Conservation (phyloP, 331 rosid species). For the Spiraea crenata region DNA sequence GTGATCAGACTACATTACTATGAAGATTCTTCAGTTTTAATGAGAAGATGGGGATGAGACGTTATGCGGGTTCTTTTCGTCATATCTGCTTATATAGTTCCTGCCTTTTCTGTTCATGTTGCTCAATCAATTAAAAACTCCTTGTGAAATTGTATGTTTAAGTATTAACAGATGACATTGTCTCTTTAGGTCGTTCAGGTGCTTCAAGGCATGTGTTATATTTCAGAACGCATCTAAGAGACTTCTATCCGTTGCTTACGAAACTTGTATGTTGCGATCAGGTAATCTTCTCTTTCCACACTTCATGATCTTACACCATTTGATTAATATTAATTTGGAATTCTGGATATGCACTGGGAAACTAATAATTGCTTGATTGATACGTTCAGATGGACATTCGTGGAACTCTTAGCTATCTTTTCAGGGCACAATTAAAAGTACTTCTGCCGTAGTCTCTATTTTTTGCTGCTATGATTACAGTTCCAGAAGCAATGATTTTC, state of each 20-base stretch:
- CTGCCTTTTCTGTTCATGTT: too few species aligned
- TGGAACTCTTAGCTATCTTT: slow-evolving; percentile 88
- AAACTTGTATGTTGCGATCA: slow-evolving; percentile 96
- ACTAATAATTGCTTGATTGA: slow-evolving; percentile 32
- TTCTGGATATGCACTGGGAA: slow-evolving; percentile 3
- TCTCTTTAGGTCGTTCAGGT: slow-evolving; percentile 51
- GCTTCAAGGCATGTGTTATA: slow-evolving; percentile 82
- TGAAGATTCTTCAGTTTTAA: not conserved
- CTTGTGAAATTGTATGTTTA: not conserved
- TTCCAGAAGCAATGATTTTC: slow-evolving; percentile 9
- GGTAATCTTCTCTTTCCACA: slow-evolving; percentile 49
- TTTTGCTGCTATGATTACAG: slow-evolving; percentile 3
- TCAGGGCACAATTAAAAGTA: slow-evolving; percentile 85
- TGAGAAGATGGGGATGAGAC: not conserved
- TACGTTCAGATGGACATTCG: slow-evolving; percentile 87
- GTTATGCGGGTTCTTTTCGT: not conserved
- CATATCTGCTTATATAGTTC: too few species aligned
- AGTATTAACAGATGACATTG: not conserved
- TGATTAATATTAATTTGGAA: not conserved
- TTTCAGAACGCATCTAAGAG: slow-evolving; percentile 87
- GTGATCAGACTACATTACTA: not conserved
- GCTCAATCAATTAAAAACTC: too few species aligned
- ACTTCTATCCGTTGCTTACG: slow-evolving; percentile 90
- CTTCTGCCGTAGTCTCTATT: slow-evolving; percentile 53
- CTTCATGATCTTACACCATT: not conserved